phyloP scores from a whole-genome alignment of 805 yeast species.

The Wickerhamiella azymoides region DNA sequence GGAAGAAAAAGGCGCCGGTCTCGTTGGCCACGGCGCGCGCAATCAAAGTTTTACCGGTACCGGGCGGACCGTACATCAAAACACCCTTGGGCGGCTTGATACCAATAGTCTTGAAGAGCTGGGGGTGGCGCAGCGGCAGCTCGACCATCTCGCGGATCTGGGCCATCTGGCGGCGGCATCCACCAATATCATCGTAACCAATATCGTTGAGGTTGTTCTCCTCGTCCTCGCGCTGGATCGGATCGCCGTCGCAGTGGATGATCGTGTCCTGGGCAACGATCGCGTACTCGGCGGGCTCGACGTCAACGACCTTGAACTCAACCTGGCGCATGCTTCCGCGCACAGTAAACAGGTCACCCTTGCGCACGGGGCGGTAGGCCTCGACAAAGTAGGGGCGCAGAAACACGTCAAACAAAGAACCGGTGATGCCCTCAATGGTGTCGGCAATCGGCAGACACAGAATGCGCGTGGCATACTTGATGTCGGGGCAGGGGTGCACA shows the following conservation, averaged over 20 bases:
- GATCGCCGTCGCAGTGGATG: conserved; percentile 98
- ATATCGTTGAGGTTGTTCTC: conserved; percentile 93
- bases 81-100: conserved; percentile 98
- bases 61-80: conserved; percentile 91
- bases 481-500: conserved; percentile 92
- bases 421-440: conserved; percentile 95
- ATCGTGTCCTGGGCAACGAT: conserved; percentile 97
- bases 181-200: conserved; percentile 98
- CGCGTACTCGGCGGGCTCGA: conserved; percentile 93
- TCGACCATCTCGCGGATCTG: conserved; percentile 98
- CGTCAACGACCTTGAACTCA: conserved; percentile 95
- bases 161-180: conserved; percentile 98
- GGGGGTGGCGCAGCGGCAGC: conserved; percentile 96
- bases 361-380: conserved; percentile 96
- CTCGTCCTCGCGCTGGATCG: conserved; percentile 95
- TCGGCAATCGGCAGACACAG: conserved; percentile 95
- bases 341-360: conserved; percentile 90
- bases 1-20: conserved; percentile 96
- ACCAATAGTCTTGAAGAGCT: conserved; percentile 93
- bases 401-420: conserved; percentile 89
- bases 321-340: conserved; percentile 99
- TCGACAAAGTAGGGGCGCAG: conserved; percentile 97
- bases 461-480: conserved; percentile 90
- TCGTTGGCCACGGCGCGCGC: conserved; percentile 99
- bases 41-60: conserved; percentile 98